Percentiles rank a stretch among this genome's conserved stretches.
phyloP scores from a whole-genome alignment of 2,329 filamentous ascomycete species.

The Xylariaceae sp. region DNA sequence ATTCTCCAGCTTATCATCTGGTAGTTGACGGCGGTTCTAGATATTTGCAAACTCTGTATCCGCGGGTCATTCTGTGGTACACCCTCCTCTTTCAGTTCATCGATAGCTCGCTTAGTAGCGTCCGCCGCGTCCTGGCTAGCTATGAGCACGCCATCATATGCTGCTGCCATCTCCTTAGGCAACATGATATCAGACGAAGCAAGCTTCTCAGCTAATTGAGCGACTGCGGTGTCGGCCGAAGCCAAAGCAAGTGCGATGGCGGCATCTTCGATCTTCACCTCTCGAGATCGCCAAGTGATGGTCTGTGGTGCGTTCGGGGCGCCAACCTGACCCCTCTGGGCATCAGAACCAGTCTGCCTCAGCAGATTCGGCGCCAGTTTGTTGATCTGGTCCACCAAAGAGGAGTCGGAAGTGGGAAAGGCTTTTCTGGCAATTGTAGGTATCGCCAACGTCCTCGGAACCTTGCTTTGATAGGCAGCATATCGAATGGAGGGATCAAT shows the following conservation, averaged over 20 bases:
- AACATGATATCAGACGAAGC: slow-evolving; percentile 47
- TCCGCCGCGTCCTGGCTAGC: slow-evolving; percentile 93
- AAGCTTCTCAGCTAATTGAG: slow-evolving; percentile 52
- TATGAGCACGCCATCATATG: slow-evolving; percentile 88
- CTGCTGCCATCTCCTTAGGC: slow-evolving; percentile 73
- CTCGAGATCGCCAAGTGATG: slow-evolving; percentile 82
- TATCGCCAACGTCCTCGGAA: slow-evolving; percentile 83
- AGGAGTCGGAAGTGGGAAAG: slow-evolving; percentile 68
- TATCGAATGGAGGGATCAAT: slow-evolving; percentile 94
- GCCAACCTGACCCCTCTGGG: slow-evolving; percentile 52
- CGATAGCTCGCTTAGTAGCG: slow-evolving; percentile 88
- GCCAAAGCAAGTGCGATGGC: slow-evolving; percentile 85
- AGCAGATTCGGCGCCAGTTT: slow-evolving; percentile 70
- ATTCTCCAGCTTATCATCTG: slow-evolving; percentile 94
- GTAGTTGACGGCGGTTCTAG: slow-evolving; percentile 90
- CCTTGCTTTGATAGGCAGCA: slow-evolving; percentile 87
- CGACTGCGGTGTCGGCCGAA: slow-evolving; percentile 61
- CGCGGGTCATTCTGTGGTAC: slow-evolving; percentile 80
- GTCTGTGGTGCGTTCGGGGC: slow-evolving; percentile 67
- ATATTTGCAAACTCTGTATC: slow-evolving; percentile 92
- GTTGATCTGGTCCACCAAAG: slow-evolving; percentile 69
- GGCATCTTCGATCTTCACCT: slow-evolving; percentile 89
- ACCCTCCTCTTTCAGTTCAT: slow-evolving; percentile 83
- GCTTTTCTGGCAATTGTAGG: slow-evolving; percentile 76
- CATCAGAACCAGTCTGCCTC: slow-evolving; percentile 55